A percentile compares a stretch with the other conserved stretches of the same genome.
Evolutionary conservation across 768 basidiomycete species (phyloP).

Genomic region (Xanthoconium stramineum): DNA sequence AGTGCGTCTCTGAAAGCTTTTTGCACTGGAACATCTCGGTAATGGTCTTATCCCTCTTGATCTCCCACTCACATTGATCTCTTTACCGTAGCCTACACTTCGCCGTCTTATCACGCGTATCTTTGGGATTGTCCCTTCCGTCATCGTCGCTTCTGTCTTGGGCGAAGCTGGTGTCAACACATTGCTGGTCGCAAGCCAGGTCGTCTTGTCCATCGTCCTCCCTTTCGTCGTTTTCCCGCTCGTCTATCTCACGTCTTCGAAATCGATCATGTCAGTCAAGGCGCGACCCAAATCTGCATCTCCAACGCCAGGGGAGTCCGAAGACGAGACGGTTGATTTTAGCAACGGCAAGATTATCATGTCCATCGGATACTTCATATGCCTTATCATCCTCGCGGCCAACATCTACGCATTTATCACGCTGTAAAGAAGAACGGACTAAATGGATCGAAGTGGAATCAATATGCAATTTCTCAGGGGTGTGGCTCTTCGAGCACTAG

Average conservation of each 20-base stretch:
- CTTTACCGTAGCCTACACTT: constrained; percentile 52
- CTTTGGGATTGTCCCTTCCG: constrained; percentile 78
- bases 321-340: constrained; percentile 52
- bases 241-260: constrained; percentile 66
- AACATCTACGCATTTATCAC: constrained; percentile 75
- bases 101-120: constrained; percentile 82
- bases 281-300: constrained; percentile 2
- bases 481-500: too few relatives aligned
- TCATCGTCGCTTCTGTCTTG: constrained; percentile 69
- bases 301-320: constrained; percentile 1
- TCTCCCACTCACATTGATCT: constrained; percentile 26
- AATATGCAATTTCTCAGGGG: not conserved
- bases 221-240: constrained; percentile 86
- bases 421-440: constrained; percentile 28
- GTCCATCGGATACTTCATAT: constrained; percentile 53
- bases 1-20: constrained; percentile 89
- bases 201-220: constrained; percentile 76
- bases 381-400: constrained; percentile 63
- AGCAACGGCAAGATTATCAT: constrained; percentile 56
- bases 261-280: constrained; percentile 65
- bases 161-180: constrained; percentile 69
- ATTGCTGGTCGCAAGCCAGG: constrained; percentile 85
- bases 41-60: constrained; percentile 8
- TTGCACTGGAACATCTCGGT: constrained; percentile 83
- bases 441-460: not conserved